Percentiles rank a stretch among this genome's conserved stretches.
Conservation (phyloP, 148 eudicot genomes). For the Limonium bicolor region DNA sequence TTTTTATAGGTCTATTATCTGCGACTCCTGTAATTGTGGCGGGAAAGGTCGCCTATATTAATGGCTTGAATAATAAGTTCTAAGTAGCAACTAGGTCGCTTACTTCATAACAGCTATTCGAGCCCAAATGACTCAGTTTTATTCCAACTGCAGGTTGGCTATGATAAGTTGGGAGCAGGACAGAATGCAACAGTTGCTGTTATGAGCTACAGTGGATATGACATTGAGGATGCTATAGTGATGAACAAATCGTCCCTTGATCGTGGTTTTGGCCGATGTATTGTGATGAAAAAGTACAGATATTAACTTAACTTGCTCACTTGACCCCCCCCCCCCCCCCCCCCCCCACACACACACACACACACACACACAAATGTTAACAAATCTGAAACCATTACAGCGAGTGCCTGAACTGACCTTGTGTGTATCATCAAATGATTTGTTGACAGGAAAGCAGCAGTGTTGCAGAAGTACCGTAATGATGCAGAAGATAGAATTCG, state of each 20-base stretch:
- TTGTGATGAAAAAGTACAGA: slow-evolving; percentile 80
- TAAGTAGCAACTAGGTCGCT: too few species aligned
- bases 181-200: slow-evolving; percentile 99
- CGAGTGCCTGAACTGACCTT: slow-evolving; percentile 1
- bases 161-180: slow-evolving; percentile 97
- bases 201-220: slow-evolving; percentile 98
- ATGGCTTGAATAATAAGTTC: background rate
- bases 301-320: slow-evolving; percentile 1
- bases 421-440: background rate
- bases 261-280: slow-evolving; percentile 99
- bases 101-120: too few species aligned
- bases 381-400: background rate
- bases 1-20: background rate
- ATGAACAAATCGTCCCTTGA: slow-evolving; percentile 97
- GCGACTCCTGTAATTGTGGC: too few species aligned
- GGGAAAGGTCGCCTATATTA: background rate
- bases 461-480: slow-evolving; percentile 51
- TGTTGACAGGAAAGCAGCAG: slow-evolving; percentile 26
- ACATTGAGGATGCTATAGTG: slow-evolving; percentile 98
- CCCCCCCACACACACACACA: too few species aligned
- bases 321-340: background rate
- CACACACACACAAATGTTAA: too few species aligned
- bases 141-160: slow-evolving; percentile 44
- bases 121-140: too few species aligned
- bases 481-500: slow-evolving; percentile 40